phyloP scores from a whole-genome alignment of 371 early-diverging fungal genomes.

The Mucor piriformis region DNA sequence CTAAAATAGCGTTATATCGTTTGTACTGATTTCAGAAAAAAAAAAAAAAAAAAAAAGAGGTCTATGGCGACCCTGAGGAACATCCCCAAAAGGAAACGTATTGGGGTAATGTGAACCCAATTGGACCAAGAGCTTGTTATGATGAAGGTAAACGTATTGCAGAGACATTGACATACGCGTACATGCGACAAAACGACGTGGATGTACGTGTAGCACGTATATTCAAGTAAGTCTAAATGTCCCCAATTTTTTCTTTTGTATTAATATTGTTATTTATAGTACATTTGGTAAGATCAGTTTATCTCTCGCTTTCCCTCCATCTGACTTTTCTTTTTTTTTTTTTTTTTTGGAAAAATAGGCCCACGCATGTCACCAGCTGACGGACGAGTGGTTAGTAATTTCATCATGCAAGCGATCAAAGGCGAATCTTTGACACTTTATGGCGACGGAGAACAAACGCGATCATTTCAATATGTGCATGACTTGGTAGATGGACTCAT shows the following conservation, averaged over 20 bases:
- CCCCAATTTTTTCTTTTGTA: conserved; percentile 13
- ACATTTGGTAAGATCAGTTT: conserved; percentile 22
- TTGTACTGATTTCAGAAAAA: no score
- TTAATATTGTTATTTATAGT: conserved; percentile 9
- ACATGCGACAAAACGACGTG: conserved; percentile 77
- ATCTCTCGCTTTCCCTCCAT: no score
- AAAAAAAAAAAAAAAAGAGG: conserved; percentile 64
- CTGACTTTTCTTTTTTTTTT: background rate
- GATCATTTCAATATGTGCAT: conserved; percentile 89
- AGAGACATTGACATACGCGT: conserved; percentile 85
- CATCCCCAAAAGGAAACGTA: conserved; percentile 88
- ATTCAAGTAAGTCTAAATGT: conserved; percentile 63
- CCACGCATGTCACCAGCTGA: conserved; percentile 90
- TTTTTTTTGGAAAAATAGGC: conserved; percentile 44
- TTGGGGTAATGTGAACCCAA: conserved; percentile 89
- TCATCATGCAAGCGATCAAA: conserved; percentile 84
- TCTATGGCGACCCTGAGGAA: conserved; percentile 90
- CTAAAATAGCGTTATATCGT: no score
- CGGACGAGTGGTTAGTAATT: conserved; percentile 90
- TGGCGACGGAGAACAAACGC: conserved; percentile 83
- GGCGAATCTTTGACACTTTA: conserved; percentile 82
- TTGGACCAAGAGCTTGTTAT: conserved; percentile 86
- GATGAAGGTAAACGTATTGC: conserved; percentile 92
- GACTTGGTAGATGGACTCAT: conserved; percentile 88
- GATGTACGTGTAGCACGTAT: conserved; percentile 87